phyloP scores from a whole-genome alignment of 306 rosid species.

The Elaeagnus macrophylla region DNA sequence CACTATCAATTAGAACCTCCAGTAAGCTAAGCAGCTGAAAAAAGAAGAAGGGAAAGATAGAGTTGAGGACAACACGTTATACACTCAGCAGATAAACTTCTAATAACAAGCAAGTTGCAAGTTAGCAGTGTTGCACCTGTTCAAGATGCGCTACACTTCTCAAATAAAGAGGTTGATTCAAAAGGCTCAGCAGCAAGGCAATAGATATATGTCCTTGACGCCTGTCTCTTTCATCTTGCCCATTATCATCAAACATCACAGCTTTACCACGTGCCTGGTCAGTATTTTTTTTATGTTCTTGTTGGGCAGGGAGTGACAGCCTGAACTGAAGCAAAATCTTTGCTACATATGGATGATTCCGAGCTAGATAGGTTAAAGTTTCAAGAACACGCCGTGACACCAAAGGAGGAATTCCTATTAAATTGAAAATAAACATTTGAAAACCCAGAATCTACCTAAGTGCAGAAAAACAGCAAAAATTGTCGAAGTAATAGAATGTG shows the following conservation, averaged over 20 bases:
- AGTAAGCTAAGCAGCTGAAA: slow-evolving; percentile 68
- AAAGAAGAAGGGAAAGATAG: slow-evolving; percentile 10
- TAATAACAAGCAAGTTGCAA: slow-evolving; percentile 1
- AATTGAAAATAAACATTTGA: slow-evolving; percentile 16
- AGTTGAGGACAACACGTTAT: slow-evolving; percentile 8
- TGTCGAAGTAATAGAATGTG: background rate
- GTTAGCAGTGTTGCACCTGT: slow-evolving; percentile 46
- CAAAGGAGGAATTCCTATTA: slow-evolving; percentile 82
- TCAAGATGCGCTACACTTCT: slow-evolving; percentile 95
- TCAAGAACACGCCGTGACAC: slow-evolving; percentile 85
- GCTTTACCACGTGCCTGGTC: slow-evolving; percentile 62
- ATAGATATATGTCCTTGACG: slow-evolving; percentile 50
- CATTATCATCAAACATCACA: slow-evolving; percentile 60
- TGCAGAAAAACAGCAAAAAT: background rate
- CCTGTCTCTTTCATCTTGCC: slow-evolving; percentile 21
- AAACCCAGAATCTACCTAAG: background rate
- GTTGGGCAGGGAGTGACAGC: slow-evolving; percentile 34
- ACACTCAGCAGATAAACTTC: background rate
- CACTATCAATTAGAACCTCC: slow-evolving; percentile 78
- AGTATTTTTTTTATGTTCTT: slow-evolving; percentile 31
- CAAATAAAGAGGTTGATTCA: slow-evolving; percentile 87
- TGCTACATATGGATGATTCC: slow-evolving; percentile 80
- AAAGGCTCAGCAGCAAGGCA: slow-evolving; percentile 82
- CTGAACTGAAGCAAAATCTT: slow-evolving; percentile 66
- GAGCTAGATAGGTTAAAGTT: slow-evolving; percentile 84